Percentiles rank a stretch among this genome's conserved stretches.
Conservation (phyloP, 2,329 filamentous ascomycete species). For the Myrmaecium sp. region DNA sequence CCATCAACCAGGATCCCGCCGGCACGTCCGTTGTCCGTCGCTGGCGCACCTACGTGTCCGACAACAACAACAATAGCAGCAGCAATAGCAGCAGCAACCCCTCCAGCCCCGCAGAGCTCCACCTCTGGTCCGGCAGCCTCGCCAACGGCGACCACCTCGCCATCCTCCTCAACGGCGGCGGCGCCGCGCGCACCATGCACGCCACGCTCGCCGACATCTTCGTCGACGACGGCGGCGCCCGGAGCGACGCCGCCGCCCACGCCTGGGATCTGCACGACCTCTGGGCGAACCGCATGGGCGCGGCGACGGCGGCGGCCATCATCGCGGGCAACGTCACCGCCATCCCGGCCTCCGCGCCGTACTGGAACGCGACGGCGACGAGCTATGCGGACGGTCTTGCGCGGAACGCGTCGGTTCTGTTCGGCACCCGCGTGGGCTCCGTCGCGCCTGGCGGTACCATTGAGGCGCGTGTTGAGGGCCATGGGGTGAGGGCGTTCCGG, state of each 20-base stretch:
- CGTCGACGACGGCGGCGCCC: slow-evolving; percentile 26
- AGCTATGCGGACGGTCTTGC: slow-evolving; percentile 31
- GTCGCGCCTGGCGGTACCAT: slow-evolving; percentile 24
- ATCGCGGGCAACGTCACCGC: slow-evolving; percentile 23
- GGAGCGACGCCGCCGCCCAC: slow-evolving; percentile 19
- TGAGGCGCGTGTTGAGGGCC: slow-evolving; percentile 27
- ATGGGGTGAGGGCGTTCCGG: slow-evolving; percentile 35
- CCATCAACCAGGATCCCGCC: slow-evolving; percentile 31
- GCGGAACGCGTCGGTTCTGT: slow-evolving; percentile 25
- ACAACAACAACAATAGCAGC: slow-evolving; percentile 24
- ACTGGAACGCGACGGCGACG: slow-evolving; percentile 33
- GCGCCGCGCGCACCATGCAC: slow-evolving; percentile 27
- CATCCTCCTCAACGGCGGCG: slow-evolving; percentile 34
- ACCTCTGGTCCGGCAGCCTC: slow-evolving; percentile 33
- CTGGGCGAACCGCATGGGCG: slow-evolving; percentile 38
- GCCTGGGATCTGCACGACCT: slow-evolving; percentile 38
- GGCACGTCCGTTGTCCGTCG: slow-evolving; percentile 25
- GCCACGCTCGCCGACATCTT: slow-evolving; percentile 37
- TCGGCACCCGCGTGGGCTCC: slow-evolving; percentile 29
- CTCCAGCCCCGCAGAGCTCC: no score
- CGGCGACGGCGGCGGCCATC: slow-evolving; percentile 26
- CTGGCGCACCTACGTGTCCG: slow-evolving; percentile 27
- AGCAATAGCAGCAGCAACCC: no score
- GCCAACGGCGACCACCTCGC: slow-evolving; percentile 30
- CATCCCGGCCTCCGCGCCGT: slow-evolving; percentile 11